Base-by-base conservation (phyloP, 2,329 filamentous ascomycete species). In the Cercospora sesami region DNA sequence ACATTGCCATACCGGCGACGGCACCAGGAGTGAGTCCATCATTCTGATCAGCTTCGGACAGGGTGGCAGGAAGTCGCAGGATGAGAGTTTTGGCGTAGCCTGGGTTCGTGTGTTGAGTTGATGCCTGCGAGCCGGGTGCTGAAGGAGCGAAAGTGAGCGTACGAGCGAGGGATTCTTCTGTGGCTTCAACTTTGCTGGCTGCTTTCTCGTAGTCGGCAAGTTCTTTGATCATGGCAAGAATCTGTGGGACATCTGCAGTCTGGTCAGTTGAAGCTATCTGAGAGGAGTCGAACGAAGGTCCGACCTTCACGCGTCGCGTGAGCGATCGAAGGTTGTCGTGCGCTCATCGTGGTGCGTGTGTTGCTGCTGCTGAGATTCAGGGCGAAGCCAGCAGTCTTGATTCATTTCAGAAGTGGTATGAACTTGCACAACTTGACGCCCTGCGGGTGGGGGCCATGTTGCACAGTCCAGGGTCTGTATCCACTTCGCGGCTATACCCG, bases 151-250 rank as follows among this genome's bases (percentile, higher is more conserved):
- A 96, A 57, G 92, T 91, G 72, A 98, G 89, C 23, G 93, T 97
- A 36, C 84, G 82, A 8, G 85, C 81, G 39, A 98, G 89, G 26
- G 86, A 88, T 33, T 89, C 86, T 71, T 91, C 86, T 28, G 93
- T 98, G 0, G 94, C 93, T 77, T 92, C 85, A 72, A 96, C 93
- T 72, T 84, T 82, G 73, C 89, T 83, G 2, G 89, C 83, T 75
- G 91, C 91, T 30, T 94, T 89, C 79, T 97, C 93, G 83, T 97
- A 97, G 74, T 89, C 87, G 73, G 94, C 94, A 8, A 98, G 89
- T 77, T 93, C 94, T 64, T 88, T 86, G 80, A 98, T 93, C 76
- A 97, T 85, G 72, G 84, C 81, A 28, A 97, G 87, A 78, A 98
- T 97, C n/a, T 84, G 83, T 26, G 89, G 87, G 66, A 96, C 87